Percentiles rank a stretch among this genome's conserved stretches.
Evolutionary conservation across 1,284 basidiomycete species (phyloP).

Genomic region (Irpex sp.): DNA sequence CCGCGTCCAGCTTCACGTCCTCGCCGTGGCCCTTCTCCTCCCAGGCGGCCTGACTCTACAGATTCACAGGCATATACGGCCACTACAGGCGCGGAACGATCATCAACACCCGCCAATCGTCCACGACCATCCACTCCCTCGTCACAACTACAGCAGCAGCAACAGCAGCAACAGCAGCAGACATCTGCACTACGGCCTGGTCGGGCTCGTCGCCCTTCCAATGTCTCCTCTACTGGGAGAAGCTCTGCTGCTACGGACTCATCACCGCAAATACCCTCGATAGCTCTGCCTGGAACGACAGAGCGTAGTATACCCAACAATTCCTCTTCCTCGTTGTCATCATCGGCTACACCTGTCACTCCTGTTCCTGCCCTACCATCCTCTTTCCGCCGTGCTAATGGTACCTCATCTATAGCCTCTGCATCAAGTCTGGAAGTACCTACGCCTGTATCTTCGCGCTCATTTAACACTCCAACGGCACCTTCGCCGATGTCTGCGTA

Average conservation of each 20-base stretch:
- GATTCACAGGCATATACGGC: slow-evolving; percentile 17
- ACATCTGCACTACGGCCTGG: slow-evolving; percentile 32
- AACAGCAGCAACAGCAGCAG: slow-evolving; percentile 15
- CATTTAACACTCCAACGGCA: slow-evolving; percentile 8
- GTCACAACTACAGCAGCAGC: slow-evolving; percentile 19
- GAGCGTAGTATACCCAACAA: slow-evolving; percentile 12
- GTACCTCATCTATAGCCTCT: slow-evolving; percentile 9
- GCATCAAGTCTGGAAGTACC: slow-evolving; percentile 22
- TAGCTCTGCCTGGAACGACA: slow-evolving; percentile 18
- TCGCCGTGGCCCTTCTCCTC: slow-evolving; percentile 19
- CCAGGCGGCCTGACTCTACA: slow-evolving; percentile 19
- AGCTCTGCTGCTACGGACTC: slow-evolving; percentile 18
- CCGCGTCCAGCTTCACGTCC: slow-evolving; percentile 16
- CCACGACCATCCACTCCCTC: slow-evolving; percentile 21
- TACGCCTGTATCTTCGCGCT: slow-evolving; percentile 19
- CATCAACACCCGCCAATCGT: slow-evolving; percentile 10
- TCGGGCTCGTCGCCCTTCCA: slow-evolving; percentile 31
- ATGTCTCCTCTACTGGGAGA: slow-evolving; percentile 23
- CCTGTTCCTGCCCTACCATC: background rate
- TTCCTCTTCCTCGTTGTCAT: slow-evolving; percentile 10
- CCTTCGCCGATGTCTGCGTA: slow-evolving; percentile 23
- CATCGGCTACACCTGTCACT: slow-evolving; percentile 5
- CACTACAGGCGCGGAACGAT: slow-evolving; percentile 8
- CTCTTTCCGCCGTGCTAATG: slow-evolving; percentile 13
- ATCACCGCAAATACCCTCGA: slow-evolving; percentile 22